These are phyloP conservation scores for Chrysoporthe austroafricana DNA, from an alignment of 2,329 filamentous ascomycete genomes.

Conservation along the genomic window DNA sequence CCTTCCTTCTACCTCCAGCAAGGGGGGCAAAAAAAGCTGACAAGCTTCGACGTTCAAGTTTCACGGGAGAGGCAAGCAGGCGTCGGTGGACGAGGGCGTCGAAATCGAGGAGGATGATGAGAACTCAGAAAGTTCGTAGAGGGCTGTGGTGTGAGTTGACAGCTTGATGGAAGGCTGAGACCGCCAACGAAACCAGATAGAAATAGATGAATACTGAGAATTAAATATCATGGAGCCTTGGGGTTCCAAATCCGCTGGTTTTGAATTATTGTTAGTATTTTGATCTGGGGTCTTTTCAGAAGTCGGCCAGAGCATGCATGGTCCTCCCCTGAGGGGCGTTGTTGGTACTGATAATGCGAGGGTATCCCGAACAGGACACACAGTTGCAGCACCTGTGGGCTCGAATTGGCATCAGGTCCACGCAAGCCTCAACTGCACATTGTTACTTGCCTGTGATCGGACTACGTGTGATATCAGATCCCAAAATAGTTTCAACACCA, in stretches of 20 bases:
- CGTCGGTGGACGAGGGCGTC: not conserved
- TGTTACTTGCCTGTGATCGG: too few relatives aligned
- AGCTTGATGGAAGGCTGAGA: not conserved
- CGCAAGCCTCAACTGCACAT: not conserved
- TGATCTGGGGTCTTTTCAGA: not conserved
- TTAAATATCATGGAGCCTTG: not conserved
- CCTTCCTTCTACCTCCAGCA: not conserved
- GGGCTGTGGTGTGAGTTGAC: not conserved
- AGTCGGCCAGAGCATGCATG: too few relatives aligned
- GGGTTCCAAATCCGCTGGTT: not conserved
- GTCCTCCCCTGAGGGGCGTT: not conserved
- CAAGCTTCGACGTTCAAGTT: constrained; percentile 13
- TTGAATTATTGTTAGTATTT: not conserved
- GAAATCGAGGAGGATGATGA: not conserved
- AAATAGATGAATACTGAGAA: not conserved
- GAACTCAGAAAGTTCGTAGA: not conserved
- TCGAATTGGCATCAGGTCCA: not conserved
- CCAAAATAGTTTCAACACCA: not conserved
- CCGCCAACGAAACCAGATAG: not conserved
- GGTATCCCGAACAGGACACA: not conserved
- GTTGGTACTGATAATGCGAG: constrained; percentile 1
- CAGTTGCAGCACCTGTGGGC: not conserved
- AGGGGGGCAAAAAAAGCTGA: not conserved
- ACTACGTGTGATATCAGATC: not conserved
- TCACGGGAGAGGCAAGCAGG: constrained; percentile 28